Conservation (phyloP, 2,329 filamentous ascomycete species). For the Arthrinium puccinioides region DNA sequence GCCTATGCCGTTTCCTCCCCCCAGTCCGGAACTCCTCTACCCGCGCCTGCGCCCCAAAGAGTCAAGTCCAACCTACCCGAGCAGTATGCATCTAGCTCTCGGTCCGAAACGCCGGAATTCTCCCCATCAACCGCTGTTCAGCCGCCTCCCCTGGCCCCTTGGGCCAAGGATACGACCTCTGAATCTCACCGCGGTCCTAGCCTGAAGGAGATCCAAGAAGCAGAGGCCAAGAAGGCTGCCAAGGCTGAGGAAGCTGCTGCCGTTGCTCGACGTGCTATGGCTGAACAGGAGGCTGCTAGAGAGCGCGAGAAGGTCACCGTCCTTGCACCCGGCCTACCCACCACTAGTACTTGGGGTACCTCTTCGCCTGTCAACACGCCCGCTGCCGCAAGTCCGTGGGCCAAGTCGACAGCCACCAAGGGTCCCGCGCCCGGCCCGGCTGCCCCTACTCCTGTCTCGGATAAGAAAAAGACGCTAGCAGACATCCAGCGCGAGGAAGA, state of each 20-base stretch:
- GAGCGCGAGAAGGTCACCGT: conserved; percentile 55
- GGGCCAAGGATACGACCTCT: conserved; percentile 78
- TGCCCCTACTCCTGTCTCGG: conserved; percentile 24
- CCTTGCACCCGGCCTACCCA: conserved; percentile 72
- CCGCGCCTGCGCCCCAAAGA: conserved; percentile 82
- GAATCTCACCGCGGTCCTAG: conserved; percentile 76
- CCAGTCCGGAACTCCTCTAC: conserved; percentile 72
- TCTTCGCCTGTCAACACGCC: conserved; percentile 61
- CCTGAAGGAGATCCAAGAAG: conserved; percentile 92
- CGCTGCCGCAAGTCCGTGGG: conserved; percentile 52
- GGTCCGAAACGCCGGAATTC: conserved; percentile 67
- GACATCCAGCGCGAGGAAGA: conserved; percentile 98
- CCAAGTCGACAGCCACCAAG: conserved; percentile 47
- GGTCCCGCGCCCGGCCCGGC: conserved; percentile 20
- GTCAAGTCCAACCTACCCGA: conserved; percentile 80
- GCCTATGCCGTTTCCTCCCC: conserved; percentile 71
- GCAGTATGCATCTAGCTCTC: conserved; percentile 53
- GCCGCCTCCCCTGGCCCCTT: conserved; percentile 76
- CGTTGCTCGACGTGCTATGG: conserved; percentile 66
- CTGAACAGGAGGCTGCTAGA: conserved; percentile 69
- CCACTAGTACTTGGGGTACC: conserved; percentile 83
- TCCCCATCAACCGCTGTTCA: conserved; percentile 31
- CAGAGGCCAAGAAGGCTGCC: conserved; percentile 87
- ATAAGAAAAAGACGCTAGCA: conserved; percentile 79
- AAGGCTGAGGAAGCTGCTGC: conserved; percentile 77